Percentiles rank a stretch among this genome's conserved stretches.
These are phyloP conservation scores for Gliomastix tumulicola DNA, from an alignment of 2,329 filamentous ascomycete species.

Conservation along the genomic window DNA sequence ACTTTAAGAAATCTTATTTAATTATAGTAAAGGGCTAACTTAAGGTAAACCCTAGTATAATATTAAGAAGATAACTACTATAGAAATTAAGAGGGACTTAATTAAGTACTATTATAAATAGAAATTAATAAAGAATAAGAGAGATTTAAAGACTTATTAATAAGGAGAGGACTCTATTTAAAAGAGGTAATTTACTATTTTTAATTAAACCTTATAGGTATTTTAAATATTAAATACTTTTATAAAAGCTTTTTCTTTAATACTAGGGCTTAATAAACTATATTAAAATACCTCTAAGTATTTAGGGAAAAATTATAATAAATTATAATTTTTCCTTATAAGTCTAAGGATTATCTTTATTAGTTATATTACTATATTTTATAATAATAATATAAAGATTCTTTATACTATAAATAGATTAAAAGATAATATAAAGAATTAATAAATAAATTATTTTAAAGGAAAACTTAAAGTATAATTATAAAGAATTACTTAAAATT, in stretches of 20 bases:
- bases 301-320: too few relatives aligned
- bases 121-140: background rate
- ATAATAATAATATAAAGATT: background rate
- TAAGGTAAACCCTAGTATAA: background rate
- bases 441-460: background rate
- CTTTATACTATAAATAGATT: background rate
- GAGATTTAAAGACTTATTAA: background rate
- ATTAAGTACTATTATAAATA: conserved; percentile 2
- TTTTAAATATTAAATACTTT: background rate
- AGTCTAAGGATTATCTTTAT: too few relatives aligned
- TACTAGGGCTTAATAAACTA: too few relatives aligned
- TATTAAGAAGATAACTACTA: background rate
- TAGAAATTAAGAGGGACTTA: background rate
- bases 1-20: conserved; percentile 1
- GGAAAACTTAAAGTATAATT: too few relatives aligned
- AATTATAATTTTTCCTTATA: too few relatives aligned
- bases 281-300: too few relatives aligned
- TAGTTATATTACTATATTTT: background rate
- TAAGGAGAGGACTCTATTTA: too few relatives aligned
- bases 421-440: background rate
- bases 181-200: too few relatives aligned
- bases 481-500: too few relatives aligned
- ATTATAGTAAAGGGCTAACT: too few relatives aligned
- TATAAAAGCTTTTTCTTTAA: too few relatives aligned
- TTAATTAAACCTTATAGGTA: background rate